Evolutionary conservation across 768 basidiomycete species (phyloP), one percentile per base, ranked within the genome.

Genomic region (Leucocoprinus leucothites): DNA sequence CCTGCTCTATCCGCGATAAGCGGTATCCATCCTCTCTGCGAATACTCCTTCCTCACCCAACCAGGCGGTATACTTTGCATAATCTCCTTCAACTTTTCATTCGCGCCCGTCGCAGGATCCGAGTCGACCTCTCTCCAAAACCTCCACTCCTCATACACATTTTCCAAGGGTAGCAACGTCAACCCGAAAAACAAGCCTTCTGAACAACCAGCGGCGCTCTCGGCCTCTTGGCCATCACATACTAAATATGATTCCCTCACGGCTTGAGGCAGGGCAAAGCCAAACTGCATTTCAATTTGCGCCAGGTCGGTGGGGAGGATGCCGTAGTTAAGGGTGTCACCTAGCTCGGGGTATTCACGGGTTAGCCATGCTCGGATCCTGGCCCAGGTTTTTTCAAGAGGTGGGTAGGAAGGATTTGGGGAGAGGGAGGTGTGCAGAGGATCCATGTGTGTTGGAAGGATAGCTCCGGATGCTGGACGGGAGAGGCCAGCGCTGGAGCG

Each of bases 181-280:
- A 99, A 73, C n/a, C 97, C 97, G 64, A 94, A 98, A 70, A 99
- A 93, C 26, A 99, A 78, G 31, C 97, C 97, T 56, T 92, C 89
- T 8, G 90, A 81, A 64, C 91, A 94, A 11, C 89, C 91, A 40
- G 89, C 91, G 25, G 91, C 76, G 13, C 90, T 90, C 70, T 94
- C 90, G 18, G 91, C 82, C 67, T 98, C 97, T 66, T 99, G 97
- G 2, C 97, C 97, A 64, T 99, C 94, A 54, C 88, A 87, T 55
- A 78, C 76, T 44, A 87, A 77, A 73, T 96, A 96, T 0, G 91
- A 92, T 60, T 99, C 97, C 21, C 94, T 83, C n/a, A 99, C 82
- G 31, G 87, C 84, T 28, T 81, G 77, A 2, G 97, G 97, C 19
- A 99, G 81, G 7, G 85, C 72, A 61, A 90, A 84, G 26, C 94